phyloP scores from a whole-genome alignment of 352 stramenopile genomes.

The Pythium graminicola region DNA sequence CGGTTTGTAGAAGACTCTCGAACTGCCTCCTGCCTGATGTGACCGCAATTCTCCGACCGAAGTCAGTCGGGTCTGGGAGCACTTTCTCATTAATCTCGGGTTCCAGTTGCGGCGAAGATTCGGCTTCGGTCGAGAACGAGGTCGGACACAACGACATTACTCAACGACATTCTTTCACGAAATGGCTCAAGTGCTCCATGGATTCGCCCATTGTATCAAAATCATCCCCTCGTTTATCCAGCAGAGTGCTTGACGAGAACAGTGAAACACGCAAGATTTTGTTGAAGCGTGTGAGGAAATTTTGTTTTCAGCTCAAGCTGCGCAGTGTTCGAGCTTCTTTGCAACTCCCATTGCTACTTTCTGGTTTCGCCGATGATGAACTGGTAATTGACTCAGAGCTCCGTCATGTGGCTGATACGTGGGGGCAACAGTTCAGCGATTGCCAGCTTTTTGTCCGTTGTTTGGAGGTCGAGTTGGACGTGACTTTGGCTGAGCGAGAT shows the following conservation, averaged over 20 bases:
- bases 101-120: conserved; percentile 11
- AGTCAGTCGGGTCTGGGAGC: neutral
- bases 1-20: conserved; percentile 65
- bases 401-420: conserved; percentile 37
- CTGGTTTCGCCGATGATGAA: conserved; percentile 37
- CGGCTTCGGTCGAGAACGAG: conserved; percentile 1
- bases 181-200: conserved; percentile 8
- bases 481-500: conserved; percentile 39
- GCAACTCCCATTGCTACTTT: conserved; percentile 47
- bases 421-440: conserved; percentile 33
- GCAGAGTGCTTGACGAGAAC: neutral
- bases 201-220: neutral
- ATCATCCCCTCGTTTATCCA: neutral
- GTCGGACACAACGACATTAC: neutral
- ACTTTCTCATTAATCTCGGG: conserved; percentile 13
- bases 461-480: conserved; percentile 48
- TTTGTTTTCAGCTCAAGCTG: conserved; percentile 48
- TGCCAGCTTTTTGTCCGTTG: conserved; percentile 58
- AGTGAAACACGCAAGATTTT: conserved; percentile 15
- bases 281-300: conserved; percentile 41
- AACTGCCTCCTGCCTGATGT: conserved; percentile 60
- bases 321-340: conserved; percentile 36
- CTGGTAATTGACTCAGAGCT: conserved; percentile 43
- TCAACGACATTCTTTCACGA: conserved; percentile 11
- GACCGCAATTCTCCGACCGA: conserved; percentile 1